These are phyloP conservation scores for Microcyclospora tardicrescens DNA, from an alignment of 2,329 filamentous ascomycete genomes.

Conservation along the genomic window DNA sequence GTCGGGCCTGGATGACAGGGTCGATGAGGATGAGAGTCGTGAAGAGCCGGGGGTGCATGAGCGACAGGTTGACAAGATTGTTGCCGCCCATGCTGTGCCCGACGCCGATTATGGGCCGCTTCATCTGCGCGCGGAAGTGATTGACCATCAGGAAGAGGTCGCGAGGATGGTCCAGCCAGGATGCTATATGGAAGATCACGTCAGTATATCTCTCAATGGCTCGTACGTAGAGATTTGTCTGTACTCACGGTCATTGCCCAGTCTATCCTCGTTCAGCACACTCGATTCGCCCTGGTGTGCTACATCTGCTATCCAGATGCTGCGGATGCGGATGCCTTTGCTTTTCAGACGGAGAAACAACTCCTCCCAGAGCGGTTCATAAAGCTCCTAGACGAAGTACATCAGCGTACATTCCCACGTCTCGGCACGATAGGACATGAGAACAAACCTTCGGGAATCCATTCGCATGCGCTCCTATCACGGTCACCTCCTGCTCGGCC, in stretches of 20 bases:
- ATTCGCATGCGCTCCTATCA: slow-evolving; percentile 81
- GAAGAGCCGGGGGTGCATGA: slow-evolving; percentile 72
- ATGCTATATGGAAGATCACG: slow-evolving; percentile 39
- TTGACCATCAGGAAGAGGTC: slow-evolving; percentile 82
- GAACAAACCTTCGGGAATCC: slow-evolving; percentile 67
- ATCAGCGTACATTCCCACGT: slow-evolving; percentile 78
- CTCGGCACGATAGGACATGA: slow-evolving; percentile 34
- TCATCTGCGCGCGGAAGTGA: slow-evolving; percentile 64
- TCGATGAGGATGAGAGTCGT: slow-evolving; percentile 67
- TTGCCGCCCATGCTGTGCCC: slow-evolving; percentile 83
- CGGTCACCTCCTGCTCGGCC: slow-evolving; percentile 67
- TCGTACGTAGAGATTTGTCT: not conserved
- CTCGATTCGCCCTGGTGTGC: slow-evolving; percentile 72
- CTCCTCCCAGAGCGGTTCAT: slow-evolving; percentile 85
- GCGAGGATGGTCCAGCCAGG: slow-evolving; percentile 74
- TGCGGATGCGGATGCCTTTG: slow-evolving; percentile 56
- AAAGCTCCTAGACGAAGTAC: slow-evolving; percentile 73
- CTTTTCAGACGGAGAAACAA: slow-evolving; percentile 46
- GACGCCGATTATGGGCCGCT: slow-evolving; percentile 68
- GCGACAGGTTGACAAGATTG: slow-evolving; percentile 56
- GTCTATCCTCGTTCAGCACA: slow-evolving; percentile 57
- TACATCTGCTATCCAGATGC: slow-evolving; percentile 86
- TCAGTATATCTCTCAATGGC: not conserved
- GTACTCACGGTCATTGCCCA: slow-evolving; percentile 71
- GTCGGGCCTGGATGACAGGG: slow-evolving; percentile 53